Base-by-base conservation (phyloP, 192 early-diverging fungal genomes). In the Rhizophagus prolifer region DNA sequence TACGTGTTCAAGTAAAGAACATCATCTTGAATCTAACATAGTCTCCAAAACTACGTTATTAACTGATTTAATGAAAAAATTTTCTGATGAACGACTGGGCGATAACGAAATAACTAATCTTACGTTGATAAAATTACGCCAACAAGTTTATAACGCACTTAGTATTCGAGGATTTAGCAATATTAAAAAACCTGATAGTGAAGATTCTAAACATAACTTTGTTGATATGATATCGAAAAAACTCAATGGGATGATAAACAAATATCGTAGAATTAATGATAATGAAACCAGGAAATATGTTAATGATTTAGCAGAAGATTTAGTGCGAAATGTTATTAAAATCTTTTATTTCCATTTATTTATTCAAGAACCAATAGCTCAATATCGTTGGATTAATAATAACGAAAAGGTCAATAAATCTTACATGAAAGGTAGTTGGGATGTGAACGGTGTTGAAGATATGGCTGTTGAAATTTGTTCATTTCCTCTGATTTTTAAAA, bases 331-430 rank as follows among this genome's bases (percentile, higher is more conserved):
- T 31, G 28, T 64, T 19, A 30, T 64, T 31, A 64, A 13, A 19
- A 64, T 31, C 6, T 64, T 64, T 64, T 64, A 64, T 64, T 64
- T 64, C 30, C 28, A 26, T 19, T 30, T 26, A 5, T 13, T 23
- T 19, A 64, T 31, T 30, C 62, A 64, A 30, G 62, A 64, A 31
- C 62, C 62, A 64, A 64, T 64, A 30, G 62, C 30, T 30, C 26
- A 64, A 28, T 64, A 64, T 28, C 25, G 3, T 26, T 64, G 62
- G 62, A 19, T 30, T 64, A 26, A 64, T 3, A 64, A 64, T 64
- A 64, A 64, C 5, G 19, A 54, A 54, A 54, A 19, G 5, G 4
- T 54, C 50, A 54, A 54, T 54, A 54, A 54, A 54, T 54, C 50
- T 54, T 21, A 6, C 19, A 54, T 54, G 50, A 54, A 54, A 19